A percentile compares a stretch with the other conserved stretches of the same genome.
phyloP scores from a whole-genome alignment of 768 basidiomycete genomes.

The Suillus luteus region DNA sequence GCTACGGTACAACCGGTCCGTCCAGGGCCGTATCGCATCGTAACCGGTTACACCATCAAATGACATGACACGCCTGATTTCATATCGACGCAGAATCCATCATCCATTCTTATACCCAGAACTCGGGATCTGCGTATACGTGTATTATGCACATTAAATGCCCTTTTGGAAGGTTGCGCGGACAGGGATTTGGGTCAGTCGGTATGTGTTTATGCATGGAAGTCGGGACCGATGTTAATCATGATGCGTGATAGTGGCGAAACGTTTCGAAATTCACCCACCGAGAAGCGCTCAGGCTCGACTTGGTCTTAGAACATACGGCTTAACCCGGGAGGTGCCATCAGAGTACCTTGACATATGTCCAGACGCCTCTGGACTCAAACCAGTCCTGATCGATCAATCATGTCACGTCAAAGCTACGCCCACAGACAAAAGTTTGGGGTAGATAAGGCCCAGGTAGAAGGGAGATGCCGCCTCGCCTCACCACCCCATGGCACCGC shows the following conservation, averaged over 20 bases:
- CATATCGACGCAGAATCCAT: constrained; percentile 3
- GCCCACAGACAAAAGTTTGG: background rate
- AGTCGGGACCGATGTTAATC: background rate
- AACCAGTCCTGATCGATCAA: background rate
- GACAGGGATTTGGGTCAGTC: background rate
- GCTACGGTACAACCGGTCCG: background rate
- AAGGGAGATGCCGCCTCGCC: background rate
- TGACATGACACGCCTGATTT: background rate
- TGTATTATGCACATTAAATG: background rate
- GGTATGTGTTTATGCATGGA: too few species aligned
- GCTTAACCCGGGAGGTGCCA: too few species aligned
- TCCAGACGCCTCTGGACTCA: background rate
- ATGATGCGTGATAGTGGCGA: background rate
- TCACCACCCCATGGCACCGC: constrained; percentile 1
- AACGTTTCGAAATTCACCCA: too few species aligned
- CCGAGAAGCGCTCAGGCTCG: background rate
- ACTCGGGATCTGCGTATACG: background rate
- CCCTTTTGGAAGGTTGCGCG: background rate
- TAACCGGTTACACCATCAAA: background rate
- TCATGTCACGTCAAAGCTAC: background rate
- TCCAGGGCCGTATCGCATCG: background rate
- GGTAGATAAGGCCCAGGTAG: constrained; percentile 1
- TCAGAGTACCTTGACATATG: too few species aligned
- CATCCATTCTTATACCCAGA: background rate
- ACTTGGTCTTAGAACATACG: background rate